Conservation (phyloP, 2,329 filamentous ascomycete genomes). For the Drechslerella coelobrocha region DNA sequence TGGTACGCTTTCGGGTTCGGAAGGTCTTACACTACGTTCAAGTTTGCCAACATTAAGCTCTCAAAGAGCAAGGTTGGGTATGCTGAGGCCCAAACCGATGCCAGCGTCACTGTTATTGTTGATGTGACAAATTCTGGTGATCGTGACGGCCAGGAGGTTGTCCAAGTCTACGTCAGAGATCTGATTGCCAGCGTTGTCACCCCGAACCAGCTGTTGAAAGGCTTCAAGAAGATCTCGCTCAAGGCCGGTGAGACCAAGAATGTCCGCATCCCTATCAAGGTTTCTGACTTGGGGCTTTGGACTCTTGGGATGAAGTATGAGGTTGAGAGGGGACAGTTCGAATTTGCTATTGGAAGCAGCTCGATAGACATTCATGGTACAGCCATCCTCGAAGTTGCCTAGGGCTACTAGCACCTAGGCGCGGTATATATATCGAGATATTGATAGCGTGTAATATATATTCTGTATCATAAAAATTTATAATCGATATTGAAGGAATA, state of each 20-base stretch:
- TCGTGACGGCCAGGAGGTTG: constrained; percentile 70
- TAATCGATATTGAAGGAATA: too few relatives aligned
- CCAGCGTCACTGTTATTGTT: constrained; percentile 65
- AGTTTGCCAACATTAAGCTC: constrained; percentile 65
- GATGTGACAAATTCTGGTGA: constrained; percentile 68
- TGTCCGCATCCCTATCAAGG: constrained; percentile 63
- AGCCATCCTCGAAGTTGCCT: constrained; percentile 41
- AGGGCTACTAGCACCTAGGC: neutral
- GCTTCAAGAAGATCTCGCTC: constrained; percentile 71
- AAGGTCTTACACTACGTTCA: constrained; percentile 70
- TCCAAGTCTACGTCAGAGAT: constrained; percentile 73
- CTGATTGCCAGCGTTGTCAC: constrained; percentile 69
- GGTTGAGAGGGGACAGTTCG: constrained; percentile 74
- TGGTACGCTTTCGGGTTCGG: constrained; percentile 73
- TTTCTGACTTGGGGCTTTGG: constrained; percentile 66
- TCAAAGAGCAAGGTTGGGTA: constrained; percentile 58
- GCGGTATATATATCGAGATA: neutral
- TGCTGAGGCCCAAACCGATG: constrained; percentile 58
- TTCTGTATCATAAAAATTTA: constrained; percentile 34
- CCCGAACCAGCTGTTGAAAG: constrained; percentile 70
- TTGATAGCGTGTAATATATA: constrained; percentile 38
- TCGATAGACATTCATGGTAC: constrained; percentile 35
- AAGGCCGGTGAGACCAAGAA: constrained; percentile 67
- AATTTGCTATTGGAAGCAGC: constrained; percentile 67
- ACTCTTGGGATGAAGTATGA: constrained; percentile 71